Evolutionary conservation across 176 grass and related monocot genomes (phyloP), one percentile per base, ranked within the genome.

Genomic region (Musa beccarii): DNA sequence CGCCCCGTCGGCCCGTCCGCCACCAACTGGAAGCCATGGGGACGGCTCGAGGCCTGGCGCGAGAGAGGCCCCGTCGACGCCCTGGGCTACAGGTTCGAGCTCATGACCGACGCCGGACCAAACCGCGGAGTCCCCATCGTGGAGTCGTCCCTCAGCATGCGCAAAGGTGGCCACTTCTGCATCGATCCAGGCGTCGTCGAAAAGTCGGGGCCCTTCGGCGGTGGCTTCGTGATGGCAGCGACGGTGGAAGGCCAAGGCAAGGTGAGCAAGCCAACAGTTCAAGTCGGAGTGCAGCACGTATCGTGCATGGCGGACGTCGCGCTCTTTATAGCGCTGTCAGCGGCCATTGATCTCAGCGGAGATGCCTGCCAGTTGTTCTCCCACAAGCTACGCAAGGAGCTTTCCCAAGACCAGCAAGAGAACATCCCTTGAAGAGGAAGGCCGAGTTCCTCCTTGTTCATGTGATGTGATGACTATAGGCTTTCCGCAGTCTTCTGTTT

Each of bases 351-450:
- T 62, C 86, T 98, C 28, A 93, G 95, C 85, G 89, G 89, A 88
- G 95, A 98, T 68, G 90, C 95, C 1, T 98, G 95, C 74, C 82
- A 89, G 71, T 83, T 93, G 74, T 98, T 98, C 85, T 93, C 95
- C 23, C 84, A 86, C 17, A 87, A 53, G 82, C 88, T 98, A 29
- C 84, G 90, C 75, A 91, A 86, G 82, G 95, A 98, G 84, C 81
- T 98, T 68, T 98, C 88, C 83, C 83, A 81, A 49, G 86, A 89
- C 55, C 82, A 87, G 53, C 87, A 88, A 1, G 85, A 92, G 1
- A 73, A 72, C 43, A 20, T 3, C 71, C 20, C 51, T 24, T 73
- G 10, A 69, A 28, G 26, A 28, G 26, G 56, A 59, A 3, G 56
- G 19, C 3, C 57, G 4, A 43, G 34, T 43, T 43, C n/a, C 3